Evolutionary conservation across 2,329 filamentous ascomycete species (phyloP).

Genomic region (Trichoderma sp.): DNA sequence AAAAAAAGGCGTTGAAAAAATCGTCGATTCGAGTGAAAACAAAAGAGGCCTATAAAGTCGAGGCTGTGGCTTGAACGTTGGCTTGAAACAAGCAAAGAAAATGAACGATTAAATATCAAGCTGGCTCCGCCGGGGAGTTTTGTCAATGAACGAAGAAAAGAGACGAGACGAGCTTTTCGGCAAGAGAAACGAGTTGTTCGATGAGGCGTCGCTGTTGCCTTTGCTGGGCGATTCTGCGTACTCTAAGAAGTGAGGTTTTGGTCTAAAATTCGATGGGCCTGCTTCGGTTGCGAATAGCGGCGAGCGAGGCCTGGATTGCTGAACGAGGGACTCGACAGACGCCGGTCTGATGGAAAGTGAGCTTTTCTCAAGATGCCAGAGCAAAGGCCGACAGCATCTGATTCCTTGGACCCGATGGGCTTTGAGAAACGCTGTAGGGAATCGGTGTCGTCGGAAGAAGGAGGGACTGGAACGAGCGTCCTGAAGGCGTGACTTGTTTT

Average conservation of each 20-base stretch:
- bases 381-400: constrained; percentile 20
- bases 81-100: constrained; percentile 10
- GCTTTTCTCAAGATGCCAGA: constrained; percentile 18
- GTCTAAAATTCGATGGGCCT: constrained; percentile 7
- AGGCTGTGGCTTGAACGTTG: constrained; percentile 8
- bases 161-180: background rate
- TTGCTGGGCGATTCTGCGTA: background rate
- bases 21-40: background rate
- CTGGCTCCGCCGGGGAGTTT: constrained; percentile 19
- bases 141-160: constrained; percentile 10
- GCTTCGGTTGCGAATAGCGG: constrained; percentile 1
- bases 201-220: background rate
- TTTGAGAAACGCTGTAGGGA: constrained; percentile 21
- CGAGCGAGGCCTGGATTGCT: background rate
- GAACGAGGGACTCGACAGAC: constrained; percentile 20
- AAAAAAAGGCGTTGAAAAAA: background rate
- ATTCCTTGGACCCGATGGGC: constrained; percentile 18
- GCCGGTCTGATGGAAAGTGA: constrained; percentile 7
- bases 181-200: background rate
- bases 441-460: constrained; percentile 28
- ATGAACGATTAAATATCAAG: constrained; percentile 11
- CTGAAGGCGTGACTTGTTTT: constrained; percentile 41
- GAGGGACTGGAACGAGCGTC: constrained; percentile 43
- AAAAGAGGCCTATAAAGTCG: background rate
- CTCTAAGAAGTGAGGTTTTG: constrained; percentile 5